Conservation (phyloP, 768 basidiomycete species). For the Pleurotus tuoliensis region DNA sequence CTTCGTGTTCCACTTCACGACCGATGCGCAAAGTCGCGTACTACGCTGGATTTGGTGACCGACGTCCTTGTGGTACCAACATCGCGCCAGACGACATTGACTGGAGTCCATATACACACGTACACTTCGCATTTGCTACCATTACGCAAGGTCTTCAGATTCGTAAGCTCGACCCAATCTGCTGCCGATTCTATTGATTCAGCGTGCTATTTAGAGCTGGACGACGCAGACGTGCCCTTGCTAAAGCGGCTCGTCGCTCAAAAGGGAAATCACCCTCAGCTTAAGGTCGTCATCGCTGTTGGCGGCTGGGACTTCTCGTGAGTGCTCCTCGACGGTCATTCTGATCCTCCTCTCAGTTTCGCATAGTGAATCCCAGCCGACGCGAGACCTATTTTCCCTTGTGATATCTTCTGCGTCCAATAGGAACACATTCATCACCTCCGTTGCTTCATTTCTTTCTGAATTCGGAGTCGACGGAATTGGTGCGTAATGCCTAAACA, state of each 20-base stretch:
- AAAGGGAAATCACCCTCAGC: constrained; percentile 6
- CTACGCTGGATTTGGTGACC: constrained; percentile 18
- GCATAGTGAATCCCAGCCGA: constrained; percentile 7
- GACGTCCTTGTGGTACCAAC: constrained; percentile 9
- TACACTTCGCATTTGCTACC: constrained; percentile 16
- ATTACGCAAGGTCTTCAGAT: constrained; percentile 14
- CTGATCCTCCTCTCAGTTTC: not conserved
- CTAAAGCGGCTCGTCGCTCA: constrained; percentile 10
- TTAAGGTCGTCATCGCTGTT: constrained; percentile 17
- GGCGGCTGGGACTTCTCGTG: constrained; percentile 18
- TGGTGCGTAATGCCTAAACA: not conserved
- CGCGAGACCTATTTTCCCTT: constrained; percentile 11
- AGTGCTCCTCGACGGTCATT: not conserved
- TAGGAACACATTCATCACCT: constrained; percentile 17
- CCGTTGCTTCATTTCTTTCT: constrained; percentile 12
- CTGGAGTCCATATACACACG: constrained; percentile 12
- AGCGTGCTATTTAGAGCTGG: constrained; percentile 7
- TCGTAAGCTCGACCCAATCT: not conserved
- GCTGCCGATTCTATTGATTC: too few relatives aligned
- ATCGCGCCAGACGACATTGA: constrained; percentile 14
- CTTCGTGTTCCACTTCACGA: constrained; percentile 8
- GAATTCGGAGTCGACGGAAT: constrained; percentile 15
- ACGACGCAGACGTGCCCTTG: constrained; percentile 6
- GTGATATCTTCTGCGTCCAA: constrained; percentile 13
- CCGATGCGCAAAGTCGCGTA: constrained; percentile 16